Base-by-base conservation (phyloP, 2,329 filamentous ascomycete genomes). In the Cercospora zeae-maydis region DNA sequence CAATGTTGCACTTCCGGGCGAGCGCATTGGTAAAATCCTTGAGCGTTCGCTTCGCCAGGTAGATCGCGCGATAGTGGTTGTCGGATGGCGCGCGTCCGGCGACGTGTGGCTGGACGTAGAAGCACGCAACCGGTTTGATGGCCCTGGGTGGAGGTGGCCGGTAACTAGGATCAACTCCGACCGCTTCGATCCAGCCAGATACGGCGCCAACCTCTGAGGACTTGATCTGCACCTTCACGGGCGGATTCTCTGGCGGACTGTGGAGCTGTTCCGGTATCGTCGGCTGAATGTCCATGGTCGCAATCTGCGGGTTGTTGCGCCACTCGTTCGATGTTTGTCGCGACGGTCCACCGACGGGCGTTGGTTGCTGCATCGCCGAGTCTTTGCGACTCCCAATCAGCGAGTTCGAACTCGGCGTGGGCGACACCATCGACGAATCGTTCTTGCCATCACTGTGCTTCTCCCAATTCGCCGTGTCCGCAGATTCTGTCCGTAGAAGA, bases 81-180 rank as follows among this genome's bases (percentile, higher is more conserved):
- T 85, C 81, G 33, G 82, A 77, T 3, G 78, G 73, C 56, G 79
- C 74, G 58, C 78, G 76, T 36, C 81, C 82, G 27, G 82, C 75
- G 13, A 83, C 77, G 56, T 84, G 63, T 76, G 83, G 72, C 82
- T 86, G 82, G 21, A 97, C 79, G 73, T 96, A 98, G 75, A 98
- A 92, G 78, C 93, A 97, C 55, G 93, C 93, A 45, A 96, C 87
- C 68, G 87, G 86, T 75, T 91, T 96, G 19, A 86, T 80, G 8
- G 83, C 79, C 62, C 84, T 85, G 71, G 96, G 91, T 0, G 83
- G 79, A 0, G 93, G 93, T 49, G 95, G 89, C 62, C 88, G 86
- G 74, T 98, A 99, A 1, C 84, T 84, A 14, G 88, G 81, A 74
- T 98, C 95, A n/a, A 98, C 91, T 33, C 92, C 95, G 7, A 96